Evolutionary conservation across 306 rosid genomes (phyloP).

Genomic region (Cicer judaicum): DNA sequence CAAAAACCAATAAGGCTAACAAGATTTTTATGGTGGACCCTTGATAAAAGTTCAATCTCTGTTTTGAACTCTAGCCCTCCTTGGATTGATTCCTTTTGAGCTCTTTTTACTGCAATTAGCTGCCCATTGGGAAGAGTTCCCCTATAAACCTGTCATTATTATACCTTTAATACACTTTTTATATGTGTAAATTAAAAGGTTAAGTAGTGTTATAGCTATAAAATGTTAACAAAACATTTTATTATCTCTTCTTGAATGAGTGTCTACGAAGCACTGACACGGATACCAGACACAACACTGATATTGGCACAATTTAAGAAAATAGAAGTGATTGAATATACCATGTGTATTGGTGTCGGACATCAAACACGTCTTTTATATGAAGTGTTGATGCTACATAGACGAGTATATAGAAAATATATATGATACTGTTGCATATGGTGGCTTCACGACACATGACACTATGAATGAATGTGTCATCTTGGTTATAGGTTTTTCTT

Average conservation of each 20-base stretch:
- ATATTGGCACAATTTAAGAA: too few relatives aligned
- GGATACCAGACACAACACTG: too few relatives aligned
- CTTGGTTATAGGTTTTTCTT: background rate
- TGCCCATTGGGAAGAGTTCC: slow-evolving; percentile 68
- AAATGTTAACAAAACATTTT: background rate
- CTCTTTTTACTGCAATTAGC: slow-evolving; percentile 68
- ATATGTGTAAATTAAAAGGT: slow-evolving; percentile 15
- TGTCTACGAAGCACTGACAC: too few relatives aligned
- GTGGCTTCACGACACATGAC: slow-evolving; percentile 1
- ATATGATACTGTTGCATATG: too few relatives aligned
- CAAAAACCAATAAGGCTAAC: slow-evolving; percentile 77
- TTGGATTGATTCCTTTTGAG: slow-evolving; percentile 65
- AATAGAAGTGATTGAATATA: too few relatives aligned
- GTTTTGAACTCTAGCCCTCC: slow-evolving; percentile 70
- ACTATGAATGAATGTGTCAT: slow-evolving; percentile 19
- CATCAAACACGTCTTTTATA: too few relatives aligned
- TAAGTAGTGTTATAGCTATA: slow-evolving; percentile 4
- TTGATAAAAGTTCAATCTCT: slow-evolving; percentile 85
- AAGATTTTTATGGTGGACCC: slow-evolving; percentile 84
- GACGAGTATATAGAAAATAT: too few relatives aligned
- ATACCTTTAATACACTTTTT: slow-evolving; percentile 8
- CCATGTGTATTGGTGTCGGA: too few relatives aligned
- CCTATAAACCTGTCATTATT: slow-evolving; percentile 60
- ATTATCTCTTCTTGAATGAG: slow-evolving; percentile 1
- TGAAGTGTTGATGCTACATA: too few relatives aligned